phyloP scores from a whole-genome alignment of 208 protist genomes.

The Herpetomonas tarakana region DNA sequence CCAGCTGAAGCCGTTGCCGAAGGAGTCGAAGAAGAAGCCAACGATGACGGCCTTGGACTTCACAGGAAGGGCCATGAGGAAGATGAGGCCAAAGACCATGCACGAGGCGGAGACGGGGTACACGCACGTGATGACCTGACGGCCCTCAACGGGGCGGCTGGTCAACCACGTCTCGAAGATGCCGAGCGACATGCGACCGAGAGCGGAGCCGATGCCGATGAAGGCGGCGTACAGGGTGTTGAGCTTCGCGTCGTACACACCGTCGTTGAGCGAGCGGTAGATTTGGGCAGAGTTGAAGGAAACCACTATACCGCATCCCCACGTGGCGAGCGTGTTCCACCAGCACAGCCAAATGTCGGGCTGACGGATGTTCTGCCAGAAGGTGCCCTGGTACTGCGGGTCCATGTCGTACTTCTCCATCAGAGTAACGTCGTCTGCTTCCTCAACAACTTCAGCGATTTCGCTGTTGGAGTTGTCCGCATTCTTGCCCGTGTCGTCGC shows the following conservation, averaged over 20 bases:
- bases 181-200: constrained; percentile 53
- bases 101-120: constrained; percentile 31
- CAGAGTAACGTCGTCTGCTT: background rate
- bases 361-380: constrained; percentile 34
- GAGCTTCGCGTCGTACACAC: constrained; percentile 23
- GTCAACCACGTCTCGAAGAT: constrained; percentile 37
- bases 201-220: constrained; percentile 59
- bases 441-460: background rate
- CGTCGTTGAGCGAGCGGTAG: constrained; percentile 40
- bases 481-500: constrained; percentile 5
- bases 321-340: constrained; percentile 54
- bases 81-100: constrained; percentile 37
- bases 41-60: constrained; percentile 44
- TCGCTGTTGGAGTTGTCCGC: background rate
- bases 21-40: constrained; percentile 48
- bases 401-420: constrained; percentile 9
- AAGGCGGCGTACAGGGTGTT: constrained; percentile 51
- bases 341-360: constrained; percentile 58
- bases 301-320: constrained; percentile 62
- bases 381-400: constrained; percentile 60
- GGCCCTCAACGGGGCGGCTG: constrained; percentile 20
- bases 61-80: constrained; percentile 34
- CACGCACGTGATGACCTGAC: constrained; percentile 33
- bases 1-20: constrained; percentile 67
- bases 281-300: constrained; percentile 65